phyloP scores from a whole-genome alignment of 1,284 basidiomycete species.

The Ganoderma lingzhi region DNA sequence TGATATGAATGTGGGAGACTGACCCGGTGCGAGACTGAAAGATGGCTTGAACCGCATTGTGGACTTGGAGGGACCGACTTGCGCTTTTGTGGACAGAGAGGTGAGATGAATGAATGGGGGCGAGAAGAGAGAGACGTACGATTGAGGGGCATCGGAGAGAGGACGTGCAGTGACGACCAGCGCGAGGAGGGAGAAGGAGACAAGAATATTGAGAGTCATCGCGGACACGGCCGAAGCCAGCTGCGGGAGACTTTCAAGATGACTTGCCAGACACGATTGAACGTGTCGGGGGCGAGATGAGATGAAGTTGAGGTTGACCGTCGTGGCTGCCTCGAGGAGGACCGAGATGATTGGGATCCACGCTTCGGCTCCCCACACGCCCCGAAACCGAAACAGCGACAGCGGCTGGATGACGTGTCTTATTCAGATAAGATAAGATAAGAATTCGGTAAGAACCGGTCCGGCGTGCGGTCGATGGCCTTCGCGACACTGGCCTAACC shows the following conservation, averaged over 20 bases:
- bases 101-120: constrained; percentile 1
- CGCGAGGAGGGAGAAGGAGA: constrained; percentile 51
- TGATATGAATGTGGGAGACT: constrained; percentile 32
- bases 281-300: constrained; percentile 26
- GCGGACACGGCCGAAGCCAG: constrained; percentile 22
- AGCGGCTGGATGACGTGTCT: neutral
- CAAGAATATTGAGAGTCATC: constrained; percentile 53
- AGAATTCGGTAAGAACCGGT: neutral
- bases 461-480: no score
- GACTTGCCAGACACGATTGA: constrained; percentile 26
- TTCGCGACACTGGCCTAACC: neutral
- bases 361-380: constrained; percentile 1
- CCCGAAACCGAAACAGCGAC: neutral
- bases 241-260: constrained; percentile 18
- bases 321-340: constrained; percentile 19
- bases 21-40: constrained; percentile 50
- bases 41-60: constrained; percentile 47
- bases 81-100: constrained; percentile 19
- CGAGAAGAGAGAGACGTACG: constrained; percentile 32
- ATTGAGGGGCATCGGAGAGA: constrained; percentile 38
- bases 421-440: constrained; percentile 7
- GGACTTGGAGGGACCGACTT: constrained; percentile 39
- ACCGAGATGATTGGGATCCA: neutral
- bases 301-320: constrained; percentile 7
- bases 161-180: constrained; percentile 56